phyloP scores from a whole-genome alignment of 441 rosid genomes.

The Eruca vesicaria region DNA sequence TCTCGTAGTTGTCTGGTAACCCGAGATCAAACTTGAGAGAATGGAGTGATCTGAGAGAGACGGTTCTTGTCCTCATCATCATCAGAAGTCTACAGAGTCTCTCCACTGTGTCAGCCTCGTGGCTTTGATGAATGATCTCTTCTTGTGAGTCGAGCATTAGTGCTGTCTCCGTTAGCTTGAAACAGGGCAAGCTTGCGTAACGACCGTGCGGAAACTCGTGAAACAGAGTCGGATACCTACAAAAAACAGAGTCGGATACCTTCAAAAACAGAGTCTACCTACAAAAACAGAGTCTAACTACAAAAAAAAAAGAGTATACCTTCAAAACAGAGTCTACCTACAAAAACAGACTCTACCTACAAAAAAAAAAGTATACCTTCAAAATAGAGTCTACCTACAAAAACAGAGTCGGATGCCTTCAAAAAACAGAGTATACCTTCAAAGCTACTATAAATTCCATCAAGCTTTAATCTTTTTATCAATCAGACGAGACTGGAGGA shows the following conservation, averaged over 20 bases:
- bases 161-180: slow-evolving; percentile 81
- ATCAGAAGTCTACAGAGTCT: slow-evolving; percentile 79
- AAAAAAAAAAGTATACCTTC: not conserved
- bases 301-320: not conserved
- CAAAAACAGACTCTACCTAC: not conserved
- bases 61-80: slow-evolving; percentile 78
- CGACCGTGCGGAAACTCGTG: slow-evolving; percentile 86
- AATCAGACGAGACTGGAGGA: not conserved
- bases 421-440: not conserved
- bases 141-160: slow-evolving; percentile 78
- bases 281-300: too few species aligned
- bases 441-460: not conserved
- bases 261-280: not conserved
- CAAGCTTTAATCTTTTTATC: not conserved
- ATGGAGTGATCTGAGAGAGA: slow-evolving; percentile 65
- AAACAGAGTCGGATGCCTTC: not conserved
- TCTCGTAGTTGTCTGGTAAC: slow-evolving; percentile 75
- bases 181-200: slow-evolving; percentile 83
- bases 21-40: slow-evolving; percentile 94
- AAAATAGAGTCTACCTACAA: too few species aligned
- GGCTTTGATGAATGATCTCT: slow-evolving; percentile 58
- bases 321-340: too few species aligned
- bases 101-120: slow-evolving; percentile 71
- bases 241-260: not conserved
- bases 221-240: slow-evolving; percentile 89